Percentiles rank a stretch among this genome's conserved stretches.
These are phyloP conservation scores for Hyparrhenia diplandra DNA, from an alignment of 176 grass and related monocot species.

Conservation along the genomic window DNA sequence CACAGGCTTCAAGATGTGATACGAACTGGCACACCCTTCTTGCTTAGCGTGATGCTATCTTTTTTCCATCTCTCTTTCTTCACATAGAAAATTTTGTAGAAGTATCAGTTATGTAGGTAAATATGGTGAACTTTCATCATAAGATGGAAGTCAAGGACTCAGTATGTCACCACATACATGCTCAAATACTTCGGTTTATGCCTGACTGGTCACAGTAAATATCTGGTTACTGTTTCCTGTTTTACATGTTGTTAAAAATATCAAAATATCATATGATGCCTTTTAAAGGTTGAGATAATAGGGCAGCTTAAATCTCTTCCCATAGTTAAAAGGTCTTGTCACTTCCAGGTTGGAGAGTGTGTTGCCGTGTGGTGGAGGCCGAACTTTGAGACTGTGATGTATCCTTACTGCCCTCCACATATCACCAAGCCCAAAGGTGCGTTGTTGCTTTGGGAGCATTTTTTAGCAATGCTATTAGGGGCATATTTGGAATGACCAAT, in stretches of 20 bases:
- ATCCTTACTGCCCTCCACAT: constrained; percentile 98
- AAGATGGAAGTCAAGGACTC: not conserved
- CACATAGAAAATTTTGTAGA: not conserved
- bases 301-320: not conserved
- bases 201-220: not conserved
- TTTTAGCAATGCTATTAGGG: not conserved
- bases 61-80: not conserved
- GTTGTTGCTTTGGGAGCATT: constrained; percentile 10
- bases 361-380: constrained; percentile 99
- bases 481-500: not conserved
- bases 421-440: constrained; percentile 98
- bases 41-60: not conserved
- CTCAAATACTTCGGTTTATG: not conserved
- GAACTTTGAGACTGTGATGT: constrained; percentile 99
- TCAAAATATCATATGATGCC: not conserved
- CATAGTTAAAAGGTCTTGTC: not conserved
- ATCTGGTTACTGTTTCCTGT: not conserved
- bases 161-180: not conserved
- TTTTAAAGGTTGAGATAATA: not conserved
- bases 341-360: constrained; percentile 89
- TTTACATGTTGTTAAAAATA: not conserved
- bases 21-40: not conserved
- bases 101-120: not conserved
- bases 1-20: not conserved
- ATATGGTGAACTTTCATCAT: not conserved